Evolutionary conservation across 495 filamentous ascomycete genomes (phyloP).

Genomic region (Lasiosphaeria miniovina): DNA sequence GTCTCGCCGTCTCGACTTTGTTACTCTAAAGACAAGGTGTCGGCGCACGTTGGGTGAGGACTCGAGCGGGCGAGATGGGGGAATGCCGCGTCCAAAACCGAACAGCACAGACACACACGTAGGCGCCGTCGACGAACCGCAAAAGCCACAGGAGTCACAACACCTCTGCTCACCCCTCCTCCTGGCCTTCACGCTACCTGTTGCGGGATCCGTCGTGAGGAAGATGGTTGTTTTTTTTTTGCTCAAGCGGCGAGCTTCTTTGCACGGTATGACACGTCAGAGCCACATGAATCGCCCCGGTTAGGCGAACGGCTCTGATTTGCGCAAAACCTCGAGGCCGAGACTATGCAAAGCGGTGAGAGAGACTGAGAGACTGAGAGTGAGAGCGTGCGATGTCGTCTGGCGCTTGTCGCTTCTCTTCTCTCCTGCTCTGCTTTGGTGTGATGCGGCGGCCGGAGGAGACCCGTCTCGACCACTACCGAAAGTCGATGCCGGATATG

Average conservation of each 20-base stretch:
- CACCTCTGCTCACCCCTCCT: not conserved
- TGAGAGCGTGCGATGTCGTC: not conserved
- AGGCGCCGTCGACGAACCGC: not conserved
- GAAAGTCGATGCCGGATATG: no score
- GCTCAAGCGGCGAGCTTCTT: conserved; percentile 4
- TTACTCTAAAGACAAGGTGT: no score
- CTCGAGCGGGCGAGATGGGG: no score
- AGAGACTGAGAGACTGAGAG: not conserved
- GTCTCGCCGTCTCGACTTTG: no score
- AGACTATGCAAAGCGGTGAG: not conserved
- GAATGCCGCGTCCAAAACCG: no score
- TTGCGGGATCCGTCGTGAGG: conserved; percentile 5
- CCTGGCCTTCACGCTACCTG: not conserved
- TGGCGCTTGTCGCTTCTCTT: not conserved
- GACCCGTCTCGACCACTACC: no score
- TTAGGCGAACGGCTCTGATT: conserved; percentile 19
- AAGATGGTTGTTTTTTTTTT: not conserved
- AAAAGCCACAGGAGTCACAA: not conserved
- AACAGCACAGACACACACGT: no score
- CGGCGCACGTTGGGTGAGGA: no score
- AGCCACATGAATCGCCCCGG: conserved; percentile 24
- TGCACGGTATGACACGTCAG: conserved; percentile 33
- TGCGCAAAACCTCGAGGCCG: conserved; percentile 19
- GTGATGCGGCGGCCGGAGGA: not conserved
- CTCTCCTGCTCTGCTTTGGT: not conserved